A percentile compares a stretch with the other conserved stretches of the same genome.
Conservation (phyloP, 352 stramenopile species). For the Sclerospora graminicola region DNA sequence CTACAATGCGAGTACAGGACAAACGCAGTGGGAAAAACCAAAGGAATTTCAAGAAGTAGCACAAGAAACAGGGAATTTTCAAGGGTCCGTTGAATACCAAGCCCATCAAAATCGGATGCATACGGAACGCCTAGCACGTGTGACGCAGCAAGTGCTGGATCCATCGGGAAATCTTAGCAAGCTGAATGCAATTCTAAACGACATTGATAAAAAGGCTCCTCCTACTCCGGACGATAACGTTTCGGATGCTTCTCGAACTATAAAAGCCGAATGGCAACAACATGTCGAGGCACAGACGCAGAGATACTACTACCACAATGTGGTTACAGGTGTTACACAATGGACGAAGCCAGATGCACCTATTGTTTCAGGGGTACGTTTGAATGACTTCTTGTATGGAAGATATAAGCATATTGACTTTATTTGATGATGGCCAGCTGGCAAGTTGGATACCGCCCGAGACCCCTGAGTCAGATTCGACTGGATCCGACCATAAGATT, state of each 20-base stretch:
- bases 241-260: not conserved
- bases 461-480: conserved; percentile 14
- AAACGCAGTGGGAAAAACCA: conserved; percentile 66
- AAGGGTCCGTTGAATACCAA: conserved; percentile 46
- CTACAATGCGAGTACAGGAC: conserved; percentile 44
- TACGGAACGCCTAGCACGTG: conserved; percentile 36
- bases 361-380: conserved; percentile 59
- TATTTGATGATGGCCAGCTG: conserved; percentile 23
- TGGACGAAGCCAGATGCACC: conserved; percentile 65
- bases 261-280: conserved; percentile 68
- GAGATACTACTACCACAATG: conserved; percentile 82
- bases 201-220: conserved; percentile 28
- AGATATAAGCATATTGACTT: not conserved
- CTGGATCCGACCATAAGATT: conserved; percentile 15
- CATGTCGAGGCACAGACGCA: conserved; percentile 74
- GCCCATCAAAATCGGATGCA: conserved; percentile 46
- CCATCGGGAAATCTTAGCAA: conserved; percentile 56
- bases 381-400: not conserved
- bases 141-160: conserved; percentile 57
- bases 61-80: conserved; percentile 4
- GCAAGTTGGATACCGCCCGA: conserved; percentile 72
- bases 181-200: conserved; percentile 61
- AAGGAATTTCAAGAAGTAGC: conserved; percentile 31
- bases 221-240: conserved; percentile 2
- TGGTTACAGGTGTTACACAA: conserved; percentile 60